Conservation (phyloP, 495 filamentous ascomycete genomes). For the Elasticomyces elasticus region DNA sequence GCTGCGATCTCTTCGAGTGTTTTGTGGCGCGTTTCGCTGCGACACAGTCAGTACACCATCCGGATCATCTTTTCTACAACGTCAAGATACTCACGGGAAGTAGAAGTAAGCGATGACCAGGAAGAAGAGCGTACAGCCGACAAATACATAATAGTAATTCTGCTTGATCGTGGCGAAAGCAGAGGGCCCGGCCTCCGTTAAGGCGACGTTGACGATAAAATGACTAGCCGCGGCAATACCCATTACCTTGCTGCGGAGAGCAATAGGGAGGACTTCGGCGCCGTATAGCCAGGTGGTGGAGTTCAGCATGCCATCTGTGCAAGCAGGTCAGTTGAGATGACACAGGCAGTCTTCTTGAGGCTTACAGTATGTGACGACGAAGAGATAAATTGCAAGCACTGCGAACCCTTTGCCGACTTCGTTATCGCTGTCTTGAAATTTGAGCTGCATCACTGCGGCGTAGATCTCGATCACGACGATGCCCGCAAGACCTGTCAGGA, state of each 20-base stretch:
- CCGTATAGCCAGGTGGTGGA: slow-evolving; percentile 53
- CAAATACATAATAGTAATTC: slow-evolving; percentile 54
- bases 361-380: slow-evolving; percentile 47
- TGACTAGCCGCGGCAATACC: slow-evolving; percentile 47
- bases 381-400: slow-evolving; percentile 50
- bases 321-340: slow-evolving; percentile 7
- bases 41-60: neutral
- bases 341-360: neutral
- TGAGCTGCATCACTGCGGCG: slow-evolving; percentile 47
- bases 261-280: slow-evolving; percentile 48
- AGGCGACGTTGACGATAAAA: slow-evolving; percentile 49
- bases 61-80: neutral
- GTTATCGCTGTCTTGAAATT: slow-evolving; percentile 48
- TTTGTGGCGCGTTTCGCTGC: slow-evolving; percentile 43
- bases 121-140: slow-evolving; percentile 43
- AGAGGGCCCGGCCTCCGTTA: slow-evolving; percentile 49
- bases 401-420: slow-evolving; percentile 50
- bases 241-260: slow-evolving; percentile 50
- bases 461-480: slow-evolving; percentile 50
- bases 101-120: slow-evolving; percentile 43
- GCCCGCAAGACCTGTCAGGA: slow-evolving; percentile 41
- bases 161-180: slow-evolving; percentile 49
- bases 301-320: slow-evolving; percentile 47
- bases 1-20: slow-evolving; percentile 50
- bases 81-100: slow-evolving; percentile 38